A percentile compares a stretch with the other conserved stretches of the same genome.
These are phyloP conservation scores for Asterophora lycoperdoides DNA, from an alignment of 768 basidiomycete genomes.

Conservation along the genomic window DNA sequence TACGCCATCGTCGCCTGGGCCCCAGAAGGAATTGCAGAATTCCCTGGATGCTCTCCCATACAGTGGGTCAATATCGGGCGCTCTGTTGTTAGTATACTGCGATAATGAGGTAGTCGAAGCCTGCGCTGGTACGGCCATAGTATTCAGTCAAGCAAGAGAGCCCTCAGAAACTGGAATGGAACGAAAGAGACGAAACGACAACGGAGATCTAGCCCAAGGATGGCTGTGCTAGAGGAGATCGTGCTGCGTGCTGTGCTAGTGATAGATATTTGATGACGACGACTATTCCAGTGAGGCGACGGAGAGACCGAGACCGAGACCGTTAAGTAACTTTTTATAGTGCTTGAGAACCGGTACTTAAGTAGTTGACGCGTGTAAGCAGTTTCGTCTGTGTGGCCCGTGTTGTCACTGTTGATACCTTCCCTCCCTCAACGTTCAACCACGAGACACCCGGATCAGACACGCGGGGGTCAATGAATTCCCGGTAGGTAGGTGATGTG, in stretches of 20 bases:
- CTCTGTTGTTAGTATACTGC: conserved; percentile 51
- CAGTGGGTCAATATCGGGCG: conserved; percentile 43
- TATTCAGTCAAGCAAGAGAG: neutral
- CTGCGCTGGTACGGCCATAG: conserved; percentile 64
- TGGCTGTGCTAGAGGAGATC: conserved; percentile 13
- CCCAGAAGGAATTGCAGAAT: conserved; percentile 98
- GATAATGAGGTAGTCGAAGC: conserved; percentile 70
- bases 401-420: too few relatives aligned
- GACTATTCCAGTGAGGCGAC: neutral
- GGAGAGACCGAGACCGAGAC: neutral
- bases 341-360: too few relatives aligned
- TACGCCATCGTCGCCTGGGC: conserved; percentile 75
- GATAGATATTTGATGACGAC: conserved; percentile 18
- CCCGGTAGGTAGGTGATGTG: too few relatives aligned
- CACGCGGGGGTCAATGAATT: too few relatives aligned
- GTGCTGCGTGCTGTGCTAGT: too few relatives aligned
- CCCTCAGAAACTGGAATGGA: neutral
- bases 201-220: conserved; percentile 4
- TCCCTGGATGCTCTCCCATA: conserved; percentile 43
- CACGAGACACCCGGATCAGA: too few relatives aligned
- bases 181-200: neutral
- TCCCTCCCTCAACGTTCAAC: too few relatives aligned
- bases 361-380: too few relatives aligned
- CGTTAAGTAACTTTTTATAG: too few relatives aligned
- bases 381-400: too few relatives aligned